These are phyloP conservation scores for Cornus kousa DNA, from an alignment of 148 eudicot genomes.

Conservation along the genomic window DNA sequence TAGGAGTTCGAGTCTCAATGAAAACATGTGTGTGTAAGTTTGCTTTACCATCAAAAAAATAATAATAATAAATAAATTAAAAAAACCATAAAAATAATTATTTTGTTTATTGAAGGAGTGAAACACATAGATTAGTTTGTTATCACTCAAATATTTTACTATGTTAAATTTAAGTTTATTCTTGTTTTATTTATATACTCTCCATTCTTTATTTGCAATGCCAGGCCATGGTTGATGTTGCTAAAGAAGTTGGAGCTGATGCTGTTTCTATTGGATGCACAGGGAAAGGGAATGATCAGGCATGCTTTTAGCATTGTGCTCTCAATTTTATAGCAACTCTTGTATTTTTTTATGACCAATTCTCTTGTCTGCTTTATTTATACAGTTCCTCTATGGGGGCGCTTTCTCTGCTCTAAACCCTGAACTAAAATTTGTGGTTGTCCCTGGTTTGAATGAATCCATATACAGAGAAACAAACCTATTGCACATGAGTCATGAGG, in stretches of 20 bases:
- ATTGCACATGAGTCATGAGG: constrained; percentile 98
- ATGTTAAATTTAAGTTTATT: not conserved
- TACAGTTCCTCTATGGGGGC: constrained; percentile 88
- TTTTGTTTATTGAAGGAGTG: no score
- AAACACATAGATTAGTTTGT: not conserved
- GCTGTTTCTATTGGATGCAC: constrained; percentile 98
- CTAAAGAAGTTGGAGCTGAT: constrained; percentile 97
- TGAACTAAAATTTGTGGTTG: constrained; percentile 71
- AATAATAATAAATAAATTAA: not conserved
- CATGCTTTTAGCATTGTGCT: constrained; percentile 12
- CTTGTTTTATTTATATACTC: not conserved
- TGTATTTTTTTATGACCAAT: not conserved
- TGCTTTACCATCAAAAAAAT: no score
- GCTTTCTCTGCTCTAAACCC: constrained; percentile 89
- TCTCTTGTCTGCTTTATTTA: not conserved
- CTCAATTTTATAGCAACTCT: not conserved
- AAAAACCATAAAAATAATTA: constrained; percentile 4
- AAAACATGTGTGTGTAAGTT: no score
- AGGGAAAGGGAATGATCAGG: constrained; percentile 98
- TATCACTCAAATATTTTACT: not conserved
- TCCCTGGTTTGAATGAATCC: constrained; percentile 97
- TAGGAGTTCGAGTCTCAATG: no score
- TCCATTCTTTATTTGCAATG: constrained; percentile 1
- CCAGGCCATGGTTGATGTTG: constrained; percentile 98
- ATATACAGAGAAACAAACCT: constrained; percentile 90